phyloP scores from a whole-genome alignment of 768 basidiomycete species.

The Boletus speciosus region DNA sequence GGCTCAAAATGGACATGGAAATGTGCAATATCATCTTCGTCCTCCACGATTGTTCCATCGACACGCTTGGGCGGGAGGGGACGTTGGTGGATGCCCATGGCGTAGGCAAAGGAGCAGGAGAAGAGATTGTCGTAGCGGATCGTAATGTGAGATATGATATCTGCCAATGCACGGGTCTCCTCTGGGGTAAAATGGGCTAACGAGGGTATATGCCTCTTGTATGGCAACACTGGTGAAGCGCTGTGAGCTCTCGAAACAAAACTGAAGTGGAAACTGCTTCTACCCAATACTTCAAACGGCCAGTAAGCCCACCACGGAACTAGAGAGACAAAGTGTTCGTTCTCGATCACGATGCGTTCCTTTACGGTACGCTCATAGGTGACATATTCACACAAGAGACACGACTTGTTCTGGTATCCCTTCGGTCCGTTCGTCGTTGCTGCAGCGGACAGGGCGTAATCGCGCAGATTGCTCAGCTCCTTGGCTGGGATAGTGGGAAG shows the following conservation, averaged over 20 bases:
- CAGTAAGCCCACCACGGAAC: conserved; percentile 97
- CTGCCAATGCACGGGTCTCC: conserved; percentile 65
- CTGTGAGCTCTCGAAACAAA: neutral
- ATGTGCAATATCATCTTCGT: conserved; percentile 62
- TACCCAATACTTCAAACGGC: conserved; percentile 84
- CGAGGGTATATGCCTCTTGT: conserved; percentile 74
- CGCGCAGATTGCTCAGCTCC: conserved; percentile 57
- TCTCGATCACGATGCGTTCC: conserved; percentile 65
- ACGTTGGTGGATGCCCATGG: conserved; percentile 91
- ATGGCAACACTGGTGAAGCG: conserved; percentile 57
- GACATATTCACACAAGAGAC: conserved; percentile 79
- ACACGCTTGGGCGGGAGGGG: conserved; percentile 47
- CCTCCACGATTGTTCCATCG: conserved; percentile 28
- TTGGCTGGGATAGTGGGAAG: conserved; percentile 68
- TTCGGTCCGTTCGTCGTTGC: conserved; percentile 45
- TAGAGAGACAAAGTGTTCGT: conserved; percentile 76
- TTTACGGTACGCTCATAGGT: conserved; percentile 55
- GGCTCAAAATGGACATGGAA: conserved; percentile 87
- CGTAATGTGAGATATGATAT: conserved; percentile 61
- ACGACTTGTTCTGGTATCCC: conserved; percentile 56
- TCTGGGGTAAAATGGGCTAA: conserved; percentile 54
- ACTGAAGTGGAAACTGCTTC: conserved; percentile 9
- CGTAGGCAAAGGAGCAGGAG: conserved; percentile 86
- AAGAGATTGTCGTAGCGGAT: conserved; percentile 78
- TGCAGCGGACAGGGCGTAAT: conserved; percentile 40